Conservation (phyloP, 148 eudicot species). For the Heliamphora exappendiculata region DNA sequence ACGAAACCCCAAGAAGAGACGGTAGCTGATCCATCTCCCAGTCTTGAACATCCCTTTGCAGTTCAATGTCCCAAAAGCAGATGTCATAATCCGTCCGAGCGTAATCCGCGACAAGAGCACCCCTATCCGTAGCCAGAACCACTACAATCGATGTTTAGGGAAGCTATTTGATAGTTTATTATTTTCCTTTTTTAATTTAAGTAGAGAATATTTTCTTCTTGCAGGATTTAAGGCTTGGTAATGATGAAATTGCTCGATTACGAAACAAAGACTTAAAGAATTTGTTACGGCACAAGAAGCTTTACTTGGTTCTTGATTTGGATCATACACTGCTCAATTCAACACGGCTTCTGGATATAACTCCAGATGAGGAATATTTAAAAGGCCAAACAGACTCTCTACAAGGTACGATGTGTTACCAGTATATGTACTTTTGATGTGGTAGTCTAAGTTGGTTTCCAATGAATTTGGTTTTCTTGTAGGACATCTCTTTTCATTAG, state of each 20-base stretch:
- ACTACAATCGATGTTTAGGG: neutral
- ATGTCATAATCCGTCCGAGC: no score
- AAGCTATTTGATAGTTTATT: no score
- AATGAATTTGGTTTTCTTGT: neutral
- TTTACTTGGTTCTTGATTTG: conserved; percentile 77
- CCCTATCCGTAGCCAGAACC: no score
- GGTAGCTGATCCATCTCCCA: no score
- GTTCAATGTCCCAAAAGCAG: no score
- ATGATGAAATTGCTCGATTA: conserved; percentile 61
- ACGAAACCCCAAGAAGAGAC: no score
- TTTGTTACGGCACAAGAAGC: conserved; percentile 57
- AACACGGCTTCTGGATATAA: conserved; percentile 53
- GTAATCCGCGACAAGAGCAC: no score
- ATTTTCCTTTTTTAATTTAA: neutral
- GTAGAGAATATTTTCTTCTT: neutral
- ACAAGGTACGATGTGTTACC: conserved; percentile 44
- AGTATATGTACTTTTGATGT: neutral
- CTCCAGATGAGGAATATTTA: conserved; percentile 61
- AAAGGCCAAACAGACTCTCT: conserved; percentile 40
- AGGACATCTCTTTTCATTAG: neutral
- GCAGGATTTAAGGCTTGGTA: conserved; percentile 65
- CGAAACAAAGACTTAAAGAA: conserved; percentile 58
- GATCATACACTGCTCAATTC: conserved; percentile 94
- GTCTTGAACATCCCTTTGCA: no score
- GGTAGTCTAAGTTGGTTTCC: neutral